A percentile compares a stretch with the other conserved stretches of the same genome.
Evolutionary conservation across 352 stramenopile genomes (phyloP).

Genomic region (Phytophthora agathidicida): DNA sequence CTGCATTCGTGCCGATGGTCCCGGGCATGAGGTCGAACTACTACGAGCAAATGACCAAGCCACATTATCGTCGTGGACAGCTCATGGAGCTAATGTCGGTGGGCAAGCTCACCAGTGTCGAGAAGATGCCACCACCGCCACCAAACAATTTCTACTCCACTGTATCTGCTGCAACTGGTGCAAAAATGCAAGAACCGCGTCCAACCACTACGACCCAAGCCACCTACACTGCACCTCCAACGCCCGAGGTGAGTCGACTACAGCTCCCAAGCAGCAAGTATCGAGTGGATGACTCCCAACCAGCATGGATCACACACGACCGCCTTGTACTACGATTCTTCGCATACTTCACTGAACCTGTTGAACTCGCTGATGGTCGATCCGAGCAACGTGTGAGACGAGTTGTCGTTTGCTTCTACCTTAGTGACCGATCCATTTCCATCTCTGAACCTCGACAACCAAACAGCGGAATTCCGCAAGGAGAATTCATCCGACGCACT

Average conservation of each 20-base stretch:
- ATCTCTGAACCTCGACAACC: slow-evolving; percentile 85
- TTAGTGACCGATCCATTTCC: slow-evolving; percentile 83
- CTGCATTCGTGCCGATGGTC: slow-evolving; percentile 45
- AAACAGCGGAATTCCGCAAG: slow-evolving; percentile 91
- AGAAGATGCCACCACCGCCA: slow-evolving; percentile 6
- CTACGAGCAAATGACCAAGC: slow-evolving; percentile 44
- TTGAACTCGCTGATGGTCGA: slow-evolving; percentile 21
- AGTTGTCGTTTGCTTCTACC: slow-evolving; percentile 83
- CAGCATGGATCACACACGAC: slow-evolving; percentile 73
- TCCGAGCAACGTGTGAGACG: slow-evolving; percentile 46
- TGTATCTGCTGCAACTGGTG: slow-evolving; percentile 13
- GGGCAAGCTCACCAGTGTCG: slow-evolving; percentile 43
- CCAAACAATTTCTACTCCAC: slow-evolving; percentile 6
- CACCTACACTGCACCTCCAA: slow-evolving; percentile 17
- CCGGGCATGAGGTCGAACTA: slow-evolving; percentile 64
- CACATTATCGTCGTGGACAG: slow-evolving; percentile 67
- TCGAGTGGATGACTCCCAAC: slow-evolving; percentile 47
- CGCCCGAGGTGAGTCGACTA: slow-evolving; percentile 18
- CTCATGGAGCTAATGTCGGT: slow-evolving; percentile 68
- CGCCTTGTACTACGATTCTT: slow-evolving; percentile 91
- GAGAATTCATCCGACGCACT: slow-evolving; percentile 87
- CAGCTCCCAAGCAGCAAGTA: slow-evolving; percentile 46
- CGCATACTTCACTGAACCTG: slow-evolving; percentile 76
- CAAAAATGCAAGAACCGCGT: slow-evolving; percentile 11
- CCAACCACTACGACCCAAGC: slow-evolving; percentile 7